Percentiles rank a stretch among this genome's conserved stretches.
Evolutionary conservation across 2,329 filamentous ascomycete genomes (phyloP).

Genomic region (Alternaria atra): DNA sequence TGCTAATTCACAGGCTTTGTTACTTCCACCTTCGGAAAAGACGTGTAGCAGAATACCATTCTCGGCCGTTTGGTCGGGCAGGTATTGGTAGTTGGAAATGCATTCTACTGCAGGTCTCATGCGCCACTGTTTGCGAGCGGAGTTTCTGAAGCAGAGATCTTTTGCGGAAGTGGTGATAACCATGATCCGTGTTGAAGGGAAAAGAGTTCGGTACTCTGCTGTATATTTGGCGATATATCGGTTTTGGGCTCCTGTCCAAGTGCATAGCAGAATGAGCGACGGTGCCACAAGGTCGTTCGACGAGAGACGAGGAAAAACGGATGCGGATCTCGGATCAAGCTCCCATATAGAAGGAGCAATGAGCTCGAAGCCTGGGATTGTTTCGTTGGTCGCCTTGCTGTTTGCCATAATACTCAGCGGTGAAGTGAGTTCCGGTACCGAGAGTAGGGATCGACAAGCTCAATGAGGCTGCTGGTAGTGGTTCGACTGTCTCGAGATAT

Average conservation of each 20-base stretch:
- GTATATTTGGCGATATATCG: slow-evolving; percentile 40
- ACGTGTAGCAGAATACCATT: slow-evolving; percentile 33
- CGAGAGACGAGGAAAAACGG: neutral
- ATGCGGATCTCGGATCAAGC: slow-evolving; percentile 8
- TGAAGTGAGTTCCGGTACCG: neutral
- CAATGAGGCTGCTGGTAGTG: neutral
- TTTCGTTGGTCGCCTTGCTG: neutral
- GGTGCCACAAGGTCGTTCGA: slow-evolving; percentile 10
- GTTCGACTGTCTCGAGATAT: neutral
- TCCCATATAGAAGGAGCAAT: slow-evolving; percentile 30
- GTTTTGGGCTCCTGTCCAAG: slow-evolving; percentile 42
- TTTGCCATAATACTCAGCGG: slow-evolving; percentile 7
- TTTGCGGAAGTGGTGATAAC: slow-evolving; percentile 36
- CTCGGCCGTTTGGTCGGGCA: neutral
- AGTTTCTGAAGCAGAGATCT: slow-evolving; percentile 36
- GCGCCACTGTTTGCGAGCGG: slow-evolving; percentile 27
- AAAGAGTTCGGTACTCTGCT: slow-evolving; percentile 30
- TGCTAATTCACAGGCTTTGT: slow-evolving; percentile 39
- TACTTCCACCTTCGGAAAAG: slow-evolving; percentile 43
- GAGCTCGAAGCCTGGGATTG: slow-evolving; percentile 23
- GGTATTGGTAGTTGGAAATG: slow-evolving; percentile 17
- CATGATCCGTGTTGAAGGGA: slow-evolving; percentile 36
- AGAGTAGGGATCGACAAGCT: neutral
- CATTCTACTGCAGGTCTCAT: slow-evolving; percentile 31
- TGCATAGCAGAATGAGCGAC: slow-evolving; percentile 37